Evolutionary conservation across 441 rosid genomes (phyloP), one percentile per base, ranked within the genome.

Genomic region (Isatis lusitanica): DNA sequence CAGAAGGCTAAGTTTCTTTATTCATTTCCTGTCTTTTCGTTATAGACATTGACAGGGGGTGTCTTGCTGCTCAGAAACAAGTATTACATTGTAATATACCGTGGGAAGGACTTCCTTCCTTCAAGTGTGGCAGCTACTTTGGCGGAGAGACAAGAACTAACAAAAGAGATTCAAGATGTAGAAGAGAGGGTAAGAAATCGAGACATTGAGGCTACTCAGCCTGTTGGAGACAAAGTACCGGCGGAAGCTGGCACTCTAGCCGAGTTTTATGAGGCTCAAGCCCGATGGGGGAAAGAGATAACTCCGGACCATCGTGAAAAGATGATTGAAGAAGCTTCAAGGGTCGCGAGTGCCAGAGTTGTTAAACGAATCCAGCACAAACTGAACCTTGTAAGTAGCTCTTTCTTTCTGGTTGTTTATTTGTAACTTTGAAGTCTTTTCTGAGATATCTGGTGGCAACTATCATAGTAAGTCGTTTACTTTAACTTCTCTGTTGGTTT

Each of bases 71-170:
- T 89, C 55, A 86, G 98, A 85, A 92, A 92, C 82, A 95, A 92
- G 81, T 92, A 83, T 79, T 91, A 83, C 79, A 86, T 95, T 66
- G 99, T 94, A 68, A 83, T 94, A 21, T 94, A 81, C 78, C 92
- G 98, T 47, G 99, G 99, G 48, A 94, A 94, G 82, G 99, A 94
- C 85, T 94, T 94, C 81, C 83, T 92, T 72, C 96, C 99, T 67
- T 74, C 88, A 62, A 87, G 78, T 80, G 97, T 94, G 38, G 97
- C 98, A 53, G 76, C 91, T 76, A 82, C 89, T 74, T 83, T 94
- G 80, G 85, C 94, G 11, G 97, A 92, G 82, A 85, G 99, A 80
- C 84, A 92, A 64, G 92, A 89, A 74, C 64, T 83, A 65, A 80
- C 96, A 3, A 86, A 88, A 69, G 86, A 85, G 82, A 89, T 88